Percentiles rank a stretch among this genome's conserved stretches.
Conservation (phyloP, 2,329 filamentous ascomycete species). For the Aspergillus floridensis region DNA sequence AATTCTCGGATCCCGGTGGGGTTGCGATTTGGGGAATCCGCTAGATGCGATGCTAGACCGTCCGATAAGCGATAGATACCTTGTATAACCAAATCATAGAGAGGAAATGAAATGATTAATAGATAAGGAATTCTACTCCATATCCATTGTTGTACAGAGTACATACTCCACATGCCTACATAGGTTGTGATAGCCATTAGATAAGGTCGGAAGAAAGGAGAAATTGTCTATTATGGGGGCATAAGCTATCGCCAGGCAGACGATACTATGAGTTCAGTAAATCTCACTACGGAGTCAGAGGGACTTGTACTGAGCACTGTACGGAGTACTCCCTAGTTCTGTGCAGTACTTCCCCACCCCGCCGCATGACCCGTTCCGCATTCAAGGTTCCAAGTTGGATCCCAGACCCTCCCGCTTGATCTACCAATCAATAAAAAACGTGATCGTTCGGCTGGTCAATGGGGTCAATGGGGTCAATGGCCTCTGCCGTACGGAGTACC, state of each 20-base stretch:
- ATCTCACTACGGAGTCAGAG: too few species aligned
- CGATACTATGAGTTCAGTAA: too few species aligned
- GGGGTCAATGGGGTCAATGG: not conserved
- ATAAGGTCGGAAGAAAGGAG: not conserved
- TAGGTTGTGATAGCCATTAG: not conserved
- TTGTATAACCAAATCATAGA: not conserved
- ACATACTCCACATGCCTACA: not conserved
- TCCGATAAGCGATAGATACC: not conserved
- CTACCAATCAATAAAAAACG: not conserved
- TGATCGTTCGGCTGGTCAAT: not conserved
- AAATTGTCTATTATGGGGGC: not conserved
- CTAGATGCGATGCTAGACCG: not conserved
- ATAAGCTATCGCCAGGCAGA: too few species aligned
- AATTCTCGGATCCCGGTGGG: not conserved
- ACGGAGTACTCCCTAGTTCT: too few species aligned
- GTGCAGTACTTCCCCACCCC: not conserved
- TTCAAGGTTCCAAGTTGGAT: not conserved
- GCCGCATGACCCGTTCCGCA: not conserved
- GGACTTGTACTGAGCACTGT: too few species aligned
- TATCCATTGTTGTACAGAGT: not conserved
- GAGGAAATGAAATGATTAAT: too few species aligned
- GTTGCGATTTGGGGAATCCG: not conserved
- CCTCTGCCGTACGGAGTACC: not conserved
- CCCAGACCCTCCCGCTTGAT: not conserved
- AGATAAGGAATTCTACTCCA: not conserved